Base-by-base conservation (phyloP, 2,329 filamentous ascomycete species). In the Juglanconis juglandina region DNA sequence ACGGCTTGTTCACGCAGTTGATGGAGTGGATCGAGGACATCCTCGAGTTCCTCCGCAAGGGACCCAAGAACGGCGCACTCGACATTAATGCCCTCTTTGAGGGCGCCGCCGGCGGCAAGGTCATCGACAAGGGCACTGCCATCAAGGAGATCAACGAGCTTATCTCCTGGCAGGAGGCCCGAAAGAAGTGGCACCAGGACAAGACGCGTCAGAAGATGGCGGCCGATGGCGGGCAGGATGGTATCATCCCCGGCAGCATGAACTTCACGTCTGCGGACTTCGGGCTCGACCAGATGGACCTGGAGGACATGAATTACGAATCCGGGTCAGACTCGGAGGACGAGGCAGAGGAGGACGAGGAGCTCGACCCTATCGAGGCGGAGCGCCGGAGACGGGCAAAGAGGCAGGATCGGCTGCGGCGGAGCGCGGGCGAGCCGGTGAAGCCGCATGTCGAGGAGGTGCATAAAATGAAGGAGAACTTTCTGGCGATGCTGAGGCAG, bases 131-230 rank as follows among this genome's bases (percentile, higher is more conserved):
- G 71, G 79, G 84, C 2, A 85, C 86, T 65, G 90, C 90, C 0
- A 86, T 93, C 8, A 77, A 77, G 3, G 95, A 99, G 76, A 93
- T 98, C 69, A 86, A 98, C 69, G 79, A 83, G 35, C 80, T 99
- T 53, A 95, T 99, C 67, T 82, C 88, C 52, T 99, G 95, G 95
- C 95, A 99, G 74, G 91, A 93, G 71, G 91, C 91, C 47, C 83
- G 95, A 58, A 98, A 99, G 82, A 94, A 94, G 77, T 99, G 95
- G 95, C 95, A 99, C 72, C 87, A 94, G 63, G 92, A 96, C 76
- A 99, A 99, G 81, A 99, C 95, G 8, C 81, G 93, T 57, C 95
- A 98, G 78, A 99, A 99, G 82, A 98, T 99, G 95, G 95, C 95
- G 0, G 92, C 92, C 2, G 92, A 94, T 69, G 87, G 87, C 3